These are phyloP conservation scores for Serendipita sp. DNA, from an alignment of 768 basidiomycete species.

Conservation along the genomic window DNA sequence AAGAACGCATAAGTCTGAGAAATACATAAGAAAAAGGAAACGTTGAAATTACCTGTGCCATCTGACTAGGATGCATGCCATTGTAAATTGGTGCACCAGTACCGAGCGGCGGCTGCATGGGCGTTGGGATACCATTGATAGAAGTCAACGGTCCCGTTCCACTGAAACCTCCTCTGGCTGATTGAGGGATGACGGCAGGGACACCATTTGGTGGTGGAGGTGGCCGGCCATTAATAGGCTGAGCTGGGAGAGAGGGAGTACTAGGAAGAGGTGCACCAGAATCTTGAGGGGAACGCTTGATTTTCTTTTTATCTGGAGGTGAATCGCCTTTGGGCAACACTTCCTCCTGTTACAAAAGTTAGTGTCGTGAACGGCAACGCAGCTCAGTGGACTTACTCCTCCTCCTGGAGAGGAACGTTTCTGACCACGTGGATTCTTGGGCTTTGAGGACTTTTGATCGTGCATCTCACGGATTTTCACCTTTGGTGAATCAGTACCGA, in stretches of 20 bases:
- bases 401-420: neutral
- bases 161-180: too few species aligned
- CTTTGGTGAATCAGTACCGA: neutral
- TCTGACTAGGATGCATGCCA: neutral
- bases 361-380: neutral
- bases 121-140: neutral
- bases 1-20: neutral
- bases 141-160: neutral
- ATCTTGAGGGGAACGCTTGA: neutral
- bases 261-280: neutral
- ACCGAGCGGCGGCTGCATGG: neutral
- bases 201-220: neutral
- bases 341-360: neutral
- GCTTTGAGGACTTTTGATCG: neutral
- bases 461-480: neutral
- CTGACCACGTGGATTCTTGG: neutral
- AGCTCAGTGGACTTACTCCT: neutral
- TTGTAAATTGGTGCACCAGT: too few species aligned
- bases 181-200: neutral
- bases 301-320: neutral
- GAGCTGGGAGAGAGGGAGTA: neutral
- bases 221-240: neutral
- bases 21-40: too few species aligned
- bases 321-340: neutral
- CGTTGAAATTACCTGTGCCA: neutral